Evolutionary conservation across 495 filamentous ascomycete genomes (phyloP), one percentile per base, ranked within the genome.

Genomic region (Penicillium angulare): DNA sequence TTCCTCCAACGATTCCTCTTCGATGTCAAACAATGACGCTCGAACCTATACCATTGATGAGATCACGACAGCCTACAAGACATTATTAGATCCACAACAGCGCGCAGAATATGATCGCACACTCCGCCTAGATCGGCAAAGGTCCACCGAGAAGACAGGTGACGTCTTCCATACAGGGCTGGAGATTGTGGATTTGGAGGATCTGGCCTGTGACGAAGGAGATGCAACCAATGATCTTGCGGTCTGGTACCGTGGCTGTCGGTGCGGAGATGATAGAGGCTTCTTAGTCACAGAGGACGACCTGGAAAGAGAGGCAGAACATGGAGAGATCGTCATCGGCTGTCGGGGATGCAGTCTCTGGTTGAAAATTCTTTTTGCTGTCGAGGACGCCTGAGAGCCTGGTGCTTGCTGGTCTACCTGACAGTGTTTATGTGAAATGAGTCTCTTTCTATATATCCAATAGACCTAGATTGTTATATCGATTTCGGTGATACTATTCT

Each of bases 111-210:
- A 95, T 65, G 85, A 95, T 63, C 77, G 72, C 0, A 50, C 64
- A 0, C 73, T 86, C 4, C 68, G 68, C 7, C 59, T 80, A 3
- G 62, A 71, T 33, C 61, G 66, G 24, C 31, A 20, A 20, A 68
- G 60, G 33, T 40, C 44, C 17, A 57, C 50, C 15, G 63, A 55
- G 41, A 62, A 67, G 44, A 66, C 50, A 0, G 59, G 53, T 39
- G 58, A 60, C 26, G 63, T 66, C 1, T 84, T 83, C 61, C 83
- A 82, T 49, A 86, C 86, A 0, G 89, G 88, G 2, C 65, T 90
- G 24, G 89, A 95, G 64, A 79, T 79, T 1, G 77, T 93, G n/a
- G 91, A 96, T 72, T 69, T 96, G 18, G 90, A 93, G 61, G 89
- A 90, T 55, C 65, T 95, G 23, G 66, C 55, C 1, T 84, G 70